Evolutionary conservation across 805 yeast genomes (phyloP), one percentile per base, ranked within the genome.

Genomic region (Cyberlindnera veronae): DNA sequence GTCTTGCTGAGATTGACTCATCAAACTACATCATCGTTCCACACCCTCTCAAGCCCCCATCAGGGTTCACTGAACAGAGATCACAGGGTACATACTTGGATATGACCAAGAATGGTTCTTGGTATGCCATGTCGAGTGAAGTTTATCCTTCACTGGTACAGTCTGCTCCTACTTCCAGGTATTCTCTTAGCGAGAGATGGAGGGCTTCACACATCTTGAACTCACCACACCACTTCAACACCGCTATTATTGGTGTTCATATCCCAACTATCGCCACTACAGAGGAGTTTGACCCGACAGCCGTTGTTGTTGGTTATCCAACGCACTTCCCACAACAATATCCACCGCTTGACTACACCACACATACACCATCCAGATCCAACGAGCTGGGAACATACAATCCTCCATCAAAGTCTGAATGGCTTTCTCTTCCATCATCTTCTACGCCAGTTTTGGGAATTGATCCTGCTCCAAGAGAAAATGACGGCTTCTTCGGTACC

Each of bases 101-200:
- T 43, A 71, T 79, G 22, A 77, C 89, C 0, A 68, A 66, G 22
- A 67, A 68, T 34, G 81, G 83, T 4, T 71, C 83, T 1, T 90
- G 96, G 95, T 86, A 76, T 66, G 96, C 96, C 4, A 71, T 91
- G 76, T 84, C 95, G 17, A 84, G 80, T 50, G 58, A 63, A 18
- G 72, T 79, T 50, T 91, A 82, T 57, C 96, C 96, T 0, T 80
- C 95, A 0, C 62, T 91, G 35, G 88, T 91, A 8, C 76, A 78
- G 41, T 76, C 87, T 7, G 93, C 96, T 0, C 91, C 95, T 0
- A 53, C 74, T 2, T 82, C 96, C 0, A 69, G 74, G 36, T 88
- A 82, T 63, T 53, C 55, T 26, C 51, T 53, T 29, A 61, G 67
- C 46, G 70, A 66, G 30, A 58, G 67, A 29, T 72, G 76, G 73